Percentiles rank a stretch among this genome's conserved stretches.
Evolutionary conservation across 352 stramenopile genomes (phyloP).

Genomic region (Aphanomyces cochlioides): DNA sequence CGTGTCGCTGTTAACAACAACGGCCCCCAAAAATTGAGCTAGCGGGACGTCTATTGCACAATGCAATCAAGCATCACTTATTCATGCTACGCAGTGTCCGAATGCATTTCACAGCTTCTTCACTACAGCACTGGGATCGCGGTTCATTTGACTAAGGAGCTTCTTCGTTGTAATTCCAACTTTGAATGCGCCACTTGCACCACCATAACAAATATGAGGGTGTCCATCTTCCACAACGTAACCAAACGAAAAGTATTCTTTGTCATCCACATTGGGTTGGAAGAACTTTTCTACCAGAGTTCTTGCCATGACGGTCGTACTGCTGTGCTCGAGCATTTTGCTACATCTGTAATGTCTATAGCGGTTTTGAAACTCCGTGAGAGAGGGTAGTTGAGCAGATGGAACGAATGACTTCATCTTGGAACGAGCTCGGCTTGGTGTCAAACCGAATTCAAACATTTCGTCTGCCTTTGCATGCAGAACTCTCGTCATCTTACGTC

Average conservation of each 20-base stretch:
- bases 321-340: constrained; percentile 1
- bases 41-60: no score
- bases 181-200: background rate
- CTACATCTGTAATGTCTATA: background rate
- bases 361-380: background rate
- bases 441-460: background rate
- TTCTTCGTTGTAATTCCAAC: constrained; percentile 20
- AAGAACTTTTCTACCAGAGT: background rate
- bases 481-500: background rate
- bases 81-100: no score
- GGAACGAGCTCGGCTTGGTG: background rate
- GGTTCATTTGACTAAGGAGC: background rate
- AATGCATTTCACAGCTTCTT: no score
- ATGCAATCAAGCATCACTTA: no score
- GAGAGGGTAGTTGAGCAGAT: background rate
- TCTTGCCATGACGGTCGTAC: background rate
- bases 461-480: background rate
- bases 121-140: background rate
- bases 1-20: no score
- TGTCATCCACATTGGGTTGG: background rate
- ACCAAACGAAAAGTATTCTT: background rate
- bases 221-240: background rate
- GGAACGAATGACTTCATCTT: background rate
- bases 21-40: no score
- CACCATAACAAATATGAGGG: background rate